Conservation (phyloP, 148 eudicot genomes). For the Tetragonia tetragonoides region DNA sequence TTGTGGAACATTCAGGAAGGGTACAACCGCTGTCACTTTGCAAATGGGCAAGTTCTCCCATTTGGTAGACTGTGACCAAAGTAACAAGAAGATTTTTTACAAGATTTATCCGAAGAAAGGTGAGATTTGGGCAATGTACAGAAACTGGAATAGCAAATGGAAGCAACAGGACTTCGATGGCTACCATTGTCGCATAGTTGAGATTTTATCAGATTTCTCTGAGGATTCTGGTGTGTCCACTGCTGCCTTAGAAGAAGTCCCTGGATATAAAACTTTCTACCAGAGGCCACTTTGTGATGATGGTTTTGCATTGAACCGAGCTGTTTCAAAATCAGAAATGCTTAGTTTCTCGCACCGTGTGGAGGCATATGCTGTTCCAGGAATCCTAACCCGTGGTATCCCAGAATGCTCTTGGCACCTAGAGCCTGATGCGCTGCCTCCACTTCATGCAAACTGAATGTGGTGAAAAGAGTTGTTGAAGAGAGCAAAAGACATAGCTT, state of each 20-base stretch:
- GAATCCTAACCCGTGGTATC: constrained; percentile 42
- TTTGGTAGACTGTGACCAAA: constrained; percentile 37
- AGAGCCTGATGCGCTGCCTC: constrained; percentile 62
- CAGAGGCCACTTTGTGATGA: constrained; percentile 41
- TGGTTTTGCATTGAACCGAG: constrained; percentile 44
- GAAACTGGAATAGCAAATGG: constrained; percentile 42
- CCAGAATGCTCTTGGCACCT: constrained; percentile 65
- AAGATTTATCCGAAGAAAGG: constrained; percentile 55
- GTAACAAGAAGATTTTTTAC: constrained; percentile 30
- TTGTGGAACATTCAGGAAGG: constrained; percentile 34
- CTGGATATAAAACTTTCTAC: constrained; percentile 45
- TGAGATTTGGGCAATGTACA: constrained; percentile 64
- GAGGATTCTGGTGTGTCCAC: constrained; percentile 22
- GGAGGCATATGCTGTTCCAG: constrained; percentile 54
- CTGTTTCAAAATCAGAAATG: constrained; percentile 40
- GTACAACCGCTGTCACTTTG: constrained; percentile 25
- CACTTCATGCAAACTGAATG: constrained; percentile 25
- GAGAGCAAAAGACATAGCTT: background rate
- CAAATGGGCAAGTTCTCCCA: constrained; percentile 44
- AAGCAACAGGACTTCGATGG: constrained; percentile 16
- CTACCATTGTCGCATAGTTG: constrained; percentile 27
- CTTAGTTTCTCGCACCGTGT: constrained; percentile 55
- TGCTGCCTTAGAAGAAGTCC: constrained; percentile 29
- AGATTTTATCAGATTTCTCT: constrained; percentile 28
- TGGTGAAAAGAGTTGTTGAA: background rate